These are phyloP conservation scores for Gnomoniopsis smithogilvyi DNA, from an alignment of 2,329 filamentous ascomycete species.

Conservation along the genomic window DNA sequence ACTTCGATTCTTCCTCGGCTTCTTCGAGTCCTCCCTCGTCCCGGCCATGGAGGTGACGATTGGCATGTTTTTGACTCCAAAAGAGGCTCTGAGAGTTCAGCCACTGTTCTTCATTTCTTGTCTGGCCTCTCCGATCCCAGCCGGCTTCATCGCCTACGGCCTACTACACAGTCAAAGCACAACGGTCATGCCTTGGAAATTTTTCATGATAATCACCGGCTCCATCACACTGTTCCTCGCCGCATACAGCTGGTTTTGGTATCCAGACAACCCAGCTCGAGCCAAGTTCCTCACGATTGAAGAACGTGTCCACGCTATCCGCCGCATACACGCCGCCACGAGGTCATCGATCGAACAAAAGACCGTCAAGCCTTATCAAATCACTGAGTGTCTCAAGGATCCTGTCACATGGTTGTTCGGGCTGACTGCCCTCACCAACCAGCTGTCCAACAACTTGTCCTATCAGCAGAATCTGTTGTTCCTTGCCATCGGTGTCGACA, in stretches of 20 bases:
- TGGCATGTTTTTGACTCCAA: slow-evolving; percentile 35
- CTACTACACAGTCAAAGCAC: slow-evolving; percentile 32
- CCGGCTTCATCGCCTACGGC: slow-evolving; percentile 38
- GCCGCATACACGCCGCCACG: slow-evolving; percentile 28
- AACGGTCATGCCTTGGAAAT: slow-evolving; percentile 33
- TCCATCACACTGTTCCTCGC: slow-evolving; percentile 32
- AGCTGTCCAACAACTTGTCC: slow-evolving; percentile 36
- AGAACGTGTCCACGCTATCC: slow-evolving; percentile 23
- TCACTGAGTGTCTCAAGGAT: slow-evolving; percentile 20
- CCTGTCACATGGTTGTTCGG: slow-evolving; percentile 22
- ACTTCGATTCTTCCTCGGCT: slow-evolving; percentile 34
- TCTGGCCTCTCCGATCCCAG: slow-evolving; percentile 32
- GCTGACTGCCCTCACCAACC: slow-evolving; percentile 29
- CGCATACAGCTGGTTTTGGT: slow-evolving; percentile 31
- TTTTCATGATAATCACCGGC: slow-evolving; percentile 37
- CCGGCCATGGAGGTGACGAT: slow-evolving; percentile 39
- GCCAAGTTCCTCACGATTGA: slow-evolving; percentile 20
- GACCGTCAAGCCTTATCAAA: slow-evolving; percentile 29
- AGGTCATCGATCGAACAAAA: slow-evolving; percentile 37
- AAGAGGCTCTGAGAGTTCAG: slow-evolving; percentile 32
- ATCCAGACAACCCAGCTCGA: slow-evolving; percentile 22
- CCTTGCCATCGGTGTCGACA: slow-evolving; percentile 31
- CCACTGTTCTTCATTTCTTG: slow-evolving; percentile 32
- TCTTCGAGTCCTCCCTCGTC: slow-evolving; percentile 33
- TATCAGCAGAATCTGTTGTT: slow-evolving; percentile 38